These are phyloP conservation scores for Stachybotrys chlorohalonatus DNA, from an alignment of 2,329 filamentous ascomycete species.

Conservation along the genomic window DNA sequence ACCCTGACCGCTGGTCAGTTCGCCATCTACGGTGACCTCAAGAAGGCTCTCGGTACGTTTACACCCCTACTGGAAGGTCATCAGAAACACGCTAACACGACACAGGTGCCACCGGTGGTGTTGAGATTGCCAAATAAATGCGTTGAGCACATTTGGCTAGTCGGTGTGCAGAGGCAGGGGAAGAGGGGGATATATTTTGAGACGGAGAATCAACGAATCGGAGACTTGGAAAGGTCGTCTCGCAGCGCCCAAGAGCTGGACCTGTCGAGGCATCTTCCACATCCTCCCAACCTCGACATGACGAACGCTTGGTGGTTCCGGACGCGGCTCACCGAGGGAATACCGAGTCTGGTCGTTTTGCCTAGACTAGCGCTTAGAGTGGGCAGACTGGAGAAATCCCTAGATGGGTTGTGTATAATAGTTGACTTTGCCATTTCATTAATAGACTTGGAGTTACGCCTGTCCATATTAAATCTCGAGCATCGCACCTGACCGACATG, in stretches of 20 bases:
- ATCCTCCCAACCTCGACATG: not conserved
- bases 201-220: not conserved
- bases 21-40: constrained; percentile 63
- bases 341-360: not conserved
- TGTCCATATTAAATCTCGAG: not conserved
- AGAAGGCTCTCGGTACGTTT: constrained; percentile 1
- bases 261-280: not conserved
- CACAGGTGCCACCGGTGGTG: constrained; percentile 1
- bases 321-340: not conserved
- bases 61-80: not conserved
- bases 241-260: not conserved
- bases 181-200: not conserved
- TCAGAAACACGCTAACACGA: not conserved
- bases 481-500: no score
- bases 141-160: not conserved
- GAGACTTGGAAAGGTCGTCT: not conserved
- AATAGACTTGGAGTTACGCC: not conserved
- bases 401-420: not conserved
- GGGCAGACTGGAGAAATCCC: not conserved
- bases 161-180: not conserved
- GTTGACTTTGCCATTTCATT: not conserved
- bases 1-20: constrained; percentile 74
- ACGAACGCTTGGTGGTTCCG: not conserved
- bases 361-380: not conserved
- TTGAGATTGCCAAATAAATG: constrained; percentile 3